phyloP scores from a whole-genome alignment of 2,329 filamentous ascomycete species.

The Sporothrix dimorphospora region DNA sequence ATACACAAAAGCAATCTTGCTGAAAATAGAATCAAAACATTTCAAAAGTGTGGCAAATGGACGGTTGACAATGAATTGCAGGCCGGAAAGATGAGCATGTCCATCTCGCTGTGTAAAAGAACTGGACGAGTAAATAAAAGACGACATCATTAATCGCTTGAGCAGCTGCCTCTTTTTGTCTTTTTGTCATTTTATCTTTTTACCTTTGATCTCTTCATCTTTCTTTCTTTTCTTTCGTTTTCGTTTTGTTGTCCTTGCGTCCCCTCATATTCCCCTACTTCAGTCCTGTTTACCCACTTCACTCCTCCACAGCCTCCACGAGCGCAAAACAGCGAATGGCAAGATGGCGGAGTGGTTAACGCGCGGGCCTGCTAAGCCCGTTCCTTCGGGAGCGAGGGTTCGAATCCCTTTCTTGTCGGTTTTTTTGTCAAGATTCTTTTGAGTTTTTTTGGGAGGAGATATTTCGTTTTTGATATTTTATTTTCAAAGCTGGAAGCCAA shows the following conservation, averaged over 20 bases:
- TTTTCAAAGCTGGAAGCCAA: background rate
- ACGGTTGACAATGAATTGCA: no score
- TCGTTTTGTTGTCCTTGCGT: no score
- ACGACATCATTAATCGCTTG: no score
- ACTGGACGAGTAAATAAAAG: no score
- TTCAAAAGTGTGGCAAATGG: background rate
- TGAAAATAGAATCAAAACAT: conserved; percentile 4
- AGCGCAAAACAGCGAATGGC: background rate
- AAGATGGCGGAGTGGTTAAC: conserved; percentile 15
- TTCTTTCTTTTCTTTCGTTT: no score
- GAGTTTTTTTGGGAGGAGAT: background rate
- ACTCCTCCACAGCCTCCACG: conserved; percentile 3
- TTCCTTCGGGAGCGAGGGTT: conserved; percentile 20
- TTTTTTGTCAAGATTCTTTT: no score
- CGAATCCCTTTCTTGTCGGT: conserved; percentile 17
- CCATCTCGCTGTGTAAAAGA: no score
- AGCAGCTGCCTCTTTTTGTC: no score
- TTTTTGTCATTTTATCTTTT: no score
- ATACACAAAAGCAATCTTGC: background rate
- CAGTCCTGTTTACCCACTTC: background rate
- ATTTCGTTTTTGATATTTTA: background rate
- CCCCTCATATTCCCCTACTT: background rate
- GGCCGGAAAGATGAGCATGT: no score
- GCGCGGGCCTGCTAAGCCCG: conserved; percentile 15
- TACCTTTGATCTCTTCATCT: no score